These are phyloP conservation scores for Alternaria postmessia DNA, from an alignment of 2,329 filamentous ascomycete species.

Conservation along the genomic window DNA sequence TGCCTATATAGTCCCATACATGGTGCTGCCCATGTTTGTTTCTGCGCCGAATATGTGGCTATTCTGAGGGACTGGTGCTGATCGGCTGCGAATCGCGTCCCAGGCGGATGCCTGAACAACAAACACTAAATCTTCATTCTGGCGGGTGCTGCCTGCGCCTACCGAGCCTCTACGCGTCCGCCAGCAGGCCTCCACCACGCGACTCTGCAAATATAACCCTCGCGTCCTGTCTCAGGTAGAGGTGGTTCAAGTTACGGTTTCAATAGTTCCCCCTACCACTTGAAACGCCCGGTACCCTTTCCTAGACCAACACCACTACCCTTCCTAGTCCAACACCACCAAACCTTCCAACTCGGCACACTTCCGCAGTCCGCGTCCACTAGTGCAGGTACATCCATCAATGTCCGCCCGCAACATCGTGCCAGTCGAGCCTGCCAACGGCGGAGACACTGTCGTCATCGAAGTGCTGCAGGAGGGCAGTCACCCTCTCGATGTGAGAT, in stretches of 20 bases:
- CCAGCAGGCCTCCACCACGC: not conserved
- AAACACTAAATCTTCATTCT: conserved; percentile 8
- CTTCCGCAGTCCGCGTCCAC: conserved; percentile 1
- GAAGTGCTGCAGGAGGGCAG: conserved; percentile 63
- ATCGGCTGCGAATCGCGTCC: conserved; percentile 1
- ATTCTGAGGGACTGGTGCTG: not conserved
- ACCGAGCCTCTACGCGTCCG: conserved; percentile 1
- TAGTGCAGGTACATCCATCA: conserved; percentile 6
- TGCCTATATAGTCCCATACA: not conserved
- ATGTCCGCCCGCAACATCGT: conserved; percentile 56
- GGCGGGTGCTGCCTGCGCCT: conserved; percentile 6
- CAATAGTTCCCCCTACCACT: conserved; percentile 8
- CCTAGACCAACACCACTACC: conserved; percentile 8
- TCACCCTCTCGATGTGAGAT: conserved; percentile 68
- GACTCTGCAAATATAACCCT: conserved; percentile 16
- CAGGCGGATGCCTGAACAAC: conserved; percentile 15
- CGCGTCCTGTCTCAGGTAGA: conserved; percentile 7
- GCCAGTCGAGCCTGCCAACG: conserved; percentile 65
- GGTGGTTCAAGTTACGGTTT: conserved; percentile 14
- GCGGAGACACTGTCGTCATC: conserved; percentile 66
- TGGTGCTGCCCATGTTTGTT: not conserved
- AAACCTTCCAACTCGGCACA: conserved; percentile 8
- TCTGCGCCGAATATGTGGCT: not conserved
- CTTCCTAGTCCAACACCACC: too few species aligned
- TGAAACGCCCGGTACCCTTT: conserved; percentile 26